A percentile compares a stretch with the other conserved stretches of the same genome.
Evolutionary conservation across 1,284 basidiomycete genomes (phyloP).

Genomic region (Rhizoctonia solani): DNA sequence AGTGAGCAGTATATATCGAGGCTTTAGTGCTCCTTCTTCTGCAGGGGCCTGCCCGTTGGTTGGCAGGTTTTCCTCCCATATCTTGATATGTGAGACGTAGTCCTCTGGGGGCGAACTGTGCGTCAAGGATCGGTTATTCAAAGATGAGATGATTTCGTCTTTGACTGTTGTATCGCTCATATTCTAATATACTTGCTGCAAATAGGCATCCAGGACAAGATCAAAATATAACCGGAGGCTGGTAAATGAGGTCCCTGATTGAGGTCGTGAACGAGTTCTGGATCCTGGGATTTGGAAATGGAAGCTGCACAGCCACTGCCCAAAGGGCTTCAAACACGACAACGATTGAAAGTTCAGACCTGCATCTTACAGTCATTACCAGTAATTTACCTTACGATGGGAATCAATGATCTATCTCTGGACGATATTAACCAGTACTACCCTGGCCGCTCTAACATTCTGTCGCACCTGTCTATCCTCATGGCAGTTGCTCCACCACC

Average conservation of each 20-base stretch:
- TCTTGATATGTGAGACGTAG: slow-evolving; percentile 85
- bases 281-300: too few species aligned
- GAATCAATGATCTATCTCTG: too few species aligned
- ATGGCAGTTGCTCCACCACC: slow-evolving; percentile 59
- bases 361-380: too few species aligned
- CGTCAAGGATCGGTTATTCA: slow-evolving; percentile 19
- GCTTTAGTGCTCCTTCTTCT: slow-evolving; percentile 72
- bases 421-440: too few species aligned
- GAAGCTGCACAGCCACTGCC: too few species aligned
- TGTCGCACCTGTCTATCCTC: slow-evolving; percentile 53
- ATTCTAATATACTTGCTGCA: background rate
- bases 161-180: slow-evolving; percentile 25
- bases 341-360: too few species aligned
- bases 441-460: slow-evolving; percentile 46
- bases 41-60: slow-evolving; percentile 53
- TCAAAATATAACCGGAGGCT: too few species aligned
- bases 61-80: slow-evolving; percentile 68
- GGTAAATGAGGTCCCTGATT: too few species aligned
- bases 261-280: too few species aligned
- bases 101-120: slow-evolving; percentile 52
- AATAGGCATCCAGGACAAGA: background rate
- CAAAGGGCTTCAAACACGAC: too few species aligned
- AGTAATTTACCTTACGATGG: too few species aligned
- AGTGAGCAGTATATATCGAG: slow-evolving; percentile 83
- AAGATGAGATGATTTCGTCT: slow-evolving; percentile 16